Evolutionary conservation across 2,329 filamentous ascomycete species (phyloP).

Genomic region (Venturia nashicola): DNA sequence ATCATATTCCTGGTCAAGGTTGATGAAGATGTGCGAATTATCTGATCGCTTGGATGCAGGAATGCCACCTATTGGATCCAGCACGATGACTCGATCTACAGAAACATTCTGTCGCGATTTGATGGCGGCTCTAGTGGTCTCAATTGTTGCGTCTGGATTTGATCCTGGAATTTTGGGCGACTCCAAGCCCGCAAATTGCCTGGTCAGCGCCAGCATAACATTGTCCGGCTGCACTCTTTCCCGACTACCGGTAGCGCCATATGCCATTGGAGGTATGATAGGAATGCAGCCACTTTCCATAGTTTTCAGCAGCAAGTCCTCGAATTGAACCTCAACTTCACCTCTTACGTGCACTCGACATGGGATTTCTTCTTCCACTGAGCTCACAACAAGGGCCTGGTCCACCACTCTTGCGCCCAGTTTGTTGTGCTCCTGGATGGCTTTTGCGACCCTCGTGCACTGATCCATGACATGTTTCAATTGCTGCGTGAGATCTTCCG

Average conservation of each 20-base stretch:
- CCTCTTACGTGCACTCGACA: constrained; percentile 24
- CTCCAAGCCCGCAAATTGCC: constrained; percentile 58
- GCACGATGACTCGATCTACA: constrained; percentile 76
- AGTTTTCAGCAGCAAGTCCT: constrained; percentile 48
- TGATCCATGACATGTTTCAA: constrained; percentile 45
- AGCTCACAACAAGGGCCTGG: constrained; percentile 33
- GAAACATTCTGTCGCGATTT: constrained; percentile 1
- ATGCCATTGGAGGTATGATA: constrained; percentile 55
- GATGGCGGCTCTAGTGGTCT: constrained; percentile 11
- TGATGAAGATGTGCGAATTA: constrained; percentile 73
- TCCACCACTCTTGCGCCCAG: constrained; percentile 59
- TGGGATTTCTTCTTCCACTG: constrained; percentile 17
- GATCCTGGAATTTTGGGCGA: constrained; percentile 15
- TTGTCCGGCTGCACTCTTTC: constrained; percentile 45
- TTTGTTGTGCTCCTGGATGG: constrained; percentile 57
- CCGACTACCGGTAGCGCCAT: constrained; percentile 35
- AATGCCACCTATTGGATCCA: constrained; percentile 78
- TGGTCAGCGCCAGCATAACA: constrained; percentile 63
- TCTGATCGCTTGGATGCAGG: constrained; percentile 50
- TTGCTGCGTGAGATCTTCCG: constrained; percentile 14
- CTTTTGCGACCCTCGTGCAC: constrained; percentile 59
- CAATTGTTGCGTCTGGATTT: constrained; percentile 19
- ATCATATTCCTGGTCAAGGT: constrained; percentile 80
- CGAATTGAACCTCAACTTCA: constrained; percentile 28
- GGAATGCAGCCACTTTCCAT: constrained; percentile 58